Evolutionary conservation across 805 yeast genomes (phyloP), one percentile per base, ranked within the genome.

Genomic region (Clavispora phyllophila): DNA sequence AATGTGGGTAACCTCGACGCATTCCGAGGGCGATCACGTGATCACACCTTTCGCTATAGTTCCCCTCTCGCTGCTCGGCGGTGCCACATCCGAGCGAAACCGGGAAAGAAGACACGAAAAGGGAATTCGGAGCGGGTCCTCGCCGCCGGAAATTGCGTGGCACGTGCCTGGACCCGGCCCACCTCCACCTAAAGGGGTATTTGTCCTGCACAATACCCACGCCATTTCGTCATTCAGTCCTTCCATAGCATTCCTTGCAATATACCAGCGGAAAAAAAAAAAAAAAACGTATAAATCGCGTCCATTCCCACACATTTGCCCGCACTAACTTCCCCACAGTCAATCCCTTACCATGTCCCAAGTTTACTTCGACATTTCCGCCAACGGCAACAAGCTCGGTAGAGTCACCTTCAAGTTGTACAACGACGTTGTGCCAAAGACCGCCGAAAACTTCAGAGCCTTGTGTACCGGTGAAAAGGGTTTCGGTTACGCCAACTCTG

Each of bases 381-480:
- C 84, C 56, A 78, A 84, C 73, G 90, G 87, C 58, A 49, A 63
- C 46, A 66, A 68, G 51, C 72, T 84, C 63, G 96, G 95, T 61
- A 84, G 88, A 73, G 73, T 91, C 62, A 76, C 78, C 64, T 91
- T 91, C 84, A 75, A 88, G 69, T 80, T 89, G 64, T 88, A 82
- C 82, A 80, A 84, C 75, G 90, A 86, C 62, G 85, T 83, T 57
- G 93, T 85, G 55, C 97, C 97, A 72, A 90, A 88, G 80, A 90
- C 97, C 51, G 84, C 95, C 54, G 95, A 86, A 72, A 90, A 90
- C 79, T 90, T 90, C 85, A 84, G 96, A 72, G 96, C 95, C 50
- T 78, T 90, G 61, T 76, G 84, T 67, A 89, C 96, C 50, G 96
- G 96, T 57, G 96, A 87, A 75, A 85, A 88, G 79, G 98, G 97